Evolutionary conservation across 2,329 filamentous ascomycete genomes (phyloP), one percentile per base, ranked within the genome.

Genomic region (Fusarium begoniae): DNA sequence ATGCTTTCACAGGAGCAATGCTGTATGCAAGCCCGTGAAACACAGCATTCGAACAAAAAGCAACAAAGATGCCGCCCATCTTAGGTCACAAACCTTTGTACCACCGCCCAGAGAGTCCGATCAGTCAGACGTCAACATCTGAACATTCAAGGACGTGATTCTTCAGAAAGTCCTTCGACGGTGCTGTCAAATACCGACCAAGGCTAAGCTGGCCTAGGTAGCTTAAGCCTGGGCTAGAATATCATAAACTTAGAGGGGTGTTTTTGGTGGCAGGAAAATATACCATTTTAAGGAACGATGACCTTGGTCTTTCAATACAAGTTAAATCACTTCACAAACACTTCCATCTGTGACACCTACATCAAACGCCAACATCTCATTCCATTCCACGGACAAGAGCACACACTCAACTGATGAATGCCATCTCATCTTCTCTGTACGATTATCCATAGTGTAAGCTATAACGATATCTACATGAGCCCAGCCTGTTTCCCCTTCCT

Each of bases 401-500:
- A 30, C 30, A 41, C 48, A 37, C 47, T 5, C 9, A 13, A 28
- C 7, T 8, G 32, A 22, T 15, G 11, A 47, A 47, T n/a, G 22
- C 18, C 20, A 43, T 70, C 41, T 63, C 58, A 54, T 63, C 40
- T 50, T 26, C 45, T 18, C 26, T 51, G 28, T 38, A 43, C 24
- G 30, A 53, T 61, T 70, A 71, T 58, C 48, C 54, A 71, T 61
- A 66, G 48, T 70, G 24, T 51, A 66, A 71, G 67, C 66, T 56
- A 55, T 47, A 59, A 53, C 26, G 47, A 61, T 72, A 62, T 73
- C 65, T 73, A 73, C 70, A 70, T 43, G 53, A 66, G 45, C 40
- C 44, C 45, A 24, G 50, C 22, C 38, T 59, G 24, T 48, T 40
- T 53, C 28, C 18, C 15, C 38, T 41, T 30, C 26, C 44, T 38